Evolutionary conservation across 2,329 filamentous ascomycete genomes (phyloP).

Genomic region (Ceratocystiopsis minuta): DNA sequence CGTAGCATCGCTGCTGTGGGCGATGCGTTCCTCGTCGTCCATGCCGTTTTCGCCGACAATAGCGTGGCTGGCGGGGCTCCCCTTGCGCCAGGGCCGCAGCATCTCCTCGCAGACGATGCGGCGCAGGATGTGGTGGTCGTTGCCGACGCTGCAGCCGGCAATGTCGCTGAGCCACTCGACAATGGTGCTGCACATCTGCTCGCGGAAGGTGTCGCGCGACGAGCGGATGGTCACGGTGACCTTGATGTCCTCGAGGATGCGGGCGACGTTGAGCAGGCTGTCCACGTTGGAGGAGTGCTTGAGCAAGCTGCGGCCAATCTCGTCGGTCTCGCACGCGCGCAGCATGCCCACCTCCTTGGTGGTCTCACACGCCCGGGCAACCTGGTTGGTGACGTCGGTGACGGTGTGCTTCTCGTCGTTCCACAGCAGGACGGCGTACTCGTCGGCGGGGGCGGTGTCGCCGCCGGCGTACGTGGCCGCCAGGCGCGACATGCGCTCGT

Average conservation of each 20-base stretch:
- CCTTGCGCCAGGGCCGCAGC: conserved; percentile 69
- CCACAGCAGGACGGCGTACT: conserved; percentile 81
- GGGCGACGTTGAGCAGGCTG: conserved; percentile 58
- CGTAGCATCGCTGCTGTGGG: conserved; percentile 20
- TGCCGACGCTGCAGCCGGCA: conserved; percentile 67
- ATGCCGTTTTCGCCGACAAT: conserved; percentile 61
- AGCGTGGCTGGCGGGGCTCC: conserved; percentile 66
- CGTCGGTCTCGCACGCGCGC: conserved; percentile 76
- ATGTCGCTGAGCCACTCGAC: conserved; percentile 94
- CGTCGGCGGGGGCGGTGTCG: conserved; percentile 46
- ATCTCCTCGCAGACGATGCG: conserved; percentile 81
- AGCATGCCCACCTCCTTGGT: conserved; percentile 48
- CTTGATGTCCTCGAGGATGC: conserved; percentile 84
- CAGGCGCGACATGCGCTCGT: conserved; percentile 66
- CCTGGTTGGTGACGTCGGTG: conserved; percentile 74
- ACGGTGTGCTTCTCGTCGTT: conserved; percentile 98
- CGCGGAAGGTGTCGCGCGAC: conserved; percentile 82
- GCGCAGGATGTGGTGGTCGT: conserved; percentile 61
- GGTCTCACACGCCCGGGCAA: conserved; percentile 72
- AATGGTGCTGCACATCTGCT: conserved; percentile 97
- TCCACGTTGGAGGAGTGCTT: conserved; percentile 57
- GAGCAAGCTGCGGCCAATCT: conserved; percentile 71
- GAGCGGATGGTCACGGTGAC: conserved; percentile 91
- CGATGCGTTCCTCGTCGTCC: conserved; percentile 58
- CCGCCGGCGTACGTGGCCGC: conserved; percentile 56